Evolutionary conservation across 179 eudicot species (phyloP).

Genomic region (Silene coronaria): DNA sequence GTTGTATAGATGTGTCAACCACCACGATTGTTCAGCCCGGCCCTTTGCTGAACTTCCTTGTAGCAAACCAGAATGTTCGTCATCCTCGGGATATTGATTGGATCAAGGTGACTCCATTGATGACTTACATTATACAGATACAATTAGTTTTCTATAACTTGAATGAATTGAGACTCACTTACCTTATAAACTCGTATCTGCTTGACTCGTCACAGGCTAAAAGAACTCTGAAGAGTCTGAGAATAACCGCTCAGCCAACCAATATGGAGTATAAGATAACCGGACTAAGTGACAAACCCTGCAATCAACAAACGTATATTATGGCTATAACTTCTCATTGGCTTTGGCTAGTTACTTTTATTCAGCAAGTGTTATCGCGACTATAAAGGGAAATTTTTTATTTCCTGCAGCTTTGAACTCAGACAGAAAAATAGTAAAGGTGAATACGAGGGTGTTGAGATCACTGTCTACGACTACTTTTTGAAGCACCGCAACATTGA

Average conservation of each 20-base stretch:
- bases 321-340: neutral
- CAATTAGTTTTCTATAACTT: too few relatives aligned
- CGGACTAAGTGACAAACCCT: constrained; percentile 58
- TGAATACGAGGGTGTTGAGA: constrained; percentile 40
- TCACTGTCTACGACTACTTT: constrained; percentile 70
- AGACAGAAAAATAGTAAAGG: constrained; percentile 48
- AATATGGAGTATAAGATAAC: constrained; percentile 64
- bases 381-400: neutral
- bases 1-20: constrained; percentile 62
- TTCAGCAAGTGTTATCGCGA: too few relatives aligned
- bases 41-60: constrained; percentile 56
- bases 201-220: constrained; percentile 44
- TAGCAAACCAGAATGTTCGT: constrained; percentile 60
- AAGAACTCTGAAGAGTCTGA: constrained; percentile 52
- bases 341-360: neutral
- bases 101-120: constrained; percentile 45
- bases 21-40: constrained; percentile 80
- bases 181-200: neutral
- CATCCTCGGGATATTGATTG: constrained; percentile 65
- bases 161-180: too few relatives aligned
- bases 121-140: neutral
- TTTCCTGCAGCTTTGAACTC: constrained; percentile 44
- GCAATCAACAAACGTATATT: constrained; percentile 54
- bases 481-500: constrained; percentile 44
- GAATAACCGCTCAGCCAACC: constrained; percentile 47